Base-by-base conservation (phyloP, 1,139 yeast genomes). In the Ogataea hybrid region DNA sequence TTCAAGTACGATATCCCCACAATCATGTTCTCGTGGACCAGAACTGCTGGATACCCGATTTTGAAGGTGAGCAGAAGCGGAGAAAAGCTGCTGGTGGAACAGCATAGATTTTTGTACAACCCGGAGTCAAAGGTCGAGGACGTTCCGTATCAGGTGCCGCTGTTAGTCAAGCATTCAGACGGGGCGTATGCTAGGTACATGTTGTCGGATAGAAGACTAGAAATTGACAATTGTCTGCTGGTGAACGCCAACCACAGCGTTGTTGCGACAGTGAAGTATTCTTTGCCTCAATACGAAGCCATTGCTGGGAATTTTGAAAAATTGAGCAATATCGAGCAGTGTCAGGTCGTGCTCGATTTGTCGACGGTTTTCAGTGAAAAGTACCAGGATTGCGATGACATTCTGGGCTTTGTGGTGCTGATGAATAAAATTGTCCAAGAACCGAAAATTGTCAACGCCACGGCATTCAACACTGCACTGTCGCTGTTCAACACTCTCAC, bases 11-110 rank as follows among this genome's bases (percentile, higher is more conserved):
- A 69, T 49, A 56, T 70, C 11, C 57, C 70, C 6, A 63, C 67
- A 11, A 75, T 78, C 43, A 67, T 74, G 50, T 73, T 76, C 47
- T 73, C 84, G 1, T 82, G 88, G 88, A 61, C 72, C 5, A 69
- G 77, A 52, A 62, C 71, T 17, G 70, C 80, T 1, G 88, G 88
- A 0, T 72, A 65, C 42, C 90, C 92, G 3, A 56, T 77, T 2
- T 57, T 83, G 12, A 58, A 61, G 7, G 78, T 80, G 1, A 46
- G 58, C 0, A 50, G 52, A 17, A 57, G 58, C 0, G 67, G 57
- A 5, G 61, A 53, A 3, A 54, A 53, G 35, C 12, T 45, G n/a
- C 37, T 54, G 8, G 52, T n/a, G n/a, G n/a, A n/a, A n/a, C n/a
- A n/a, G n/a, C n/a, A n/a, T n/a, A n/a, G n/a, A n/a, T n/a, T n/a